These are phyloP conservation scores for Dendrobium huoshanense DNA, from an alignment of 106 monocot genomes.

Conservation along the genomic window DNA sequence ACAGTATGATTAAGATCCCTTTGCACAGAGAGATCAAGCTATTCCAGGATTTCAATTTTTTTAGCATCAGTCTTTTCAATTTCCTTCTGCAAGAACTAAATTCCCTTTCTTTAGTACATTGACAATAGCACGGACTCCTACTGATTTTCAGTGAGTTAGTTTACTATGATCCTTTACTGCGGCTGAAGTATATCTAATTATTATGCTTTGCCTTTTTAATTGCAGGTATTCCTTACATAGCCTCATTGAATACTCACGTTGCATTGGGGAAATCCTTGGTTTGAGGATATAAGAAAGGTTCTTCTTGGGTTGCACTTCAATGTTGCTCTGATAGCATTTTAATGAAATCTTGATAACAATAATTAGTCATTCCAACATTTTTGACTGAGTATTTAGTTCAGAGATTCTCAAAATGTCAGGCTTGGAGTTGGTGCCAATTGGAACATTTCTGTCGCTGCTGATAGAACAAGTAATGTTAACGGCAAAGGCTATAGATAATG, in stretches of 20 bases:
- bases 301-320: background rate
- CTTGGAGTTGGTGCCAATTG: constrained; percentile 22
- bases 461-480: constrained; percentile 16
- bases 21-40: no score
- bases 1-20: no score
- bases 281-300: background rate
- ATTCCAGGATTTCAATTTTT: no score
- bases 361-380: background rate
- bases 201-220: background rate
- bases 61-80: no score
- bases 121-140: no score
- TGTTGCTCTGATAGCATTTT: background rate
- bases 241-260: background rate
- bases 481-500: constrained; percentile 12
- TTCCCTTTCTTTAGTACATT: no score
- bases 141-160: no score
- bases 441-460: constrained; percentile 11
- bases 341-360: background rate
- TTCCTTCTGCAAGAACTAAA: no score
- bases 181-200: background rate
- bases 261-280: background rate
- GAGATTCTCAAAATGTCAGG: constrained; percentile 7
- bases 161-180: background rate
- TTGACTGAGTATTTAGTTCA: background rate
- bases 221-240: background rate